Base-by-base conservation (phyloP, 176 grass and related monocot genomes). In the Secale cereale region DNA sequence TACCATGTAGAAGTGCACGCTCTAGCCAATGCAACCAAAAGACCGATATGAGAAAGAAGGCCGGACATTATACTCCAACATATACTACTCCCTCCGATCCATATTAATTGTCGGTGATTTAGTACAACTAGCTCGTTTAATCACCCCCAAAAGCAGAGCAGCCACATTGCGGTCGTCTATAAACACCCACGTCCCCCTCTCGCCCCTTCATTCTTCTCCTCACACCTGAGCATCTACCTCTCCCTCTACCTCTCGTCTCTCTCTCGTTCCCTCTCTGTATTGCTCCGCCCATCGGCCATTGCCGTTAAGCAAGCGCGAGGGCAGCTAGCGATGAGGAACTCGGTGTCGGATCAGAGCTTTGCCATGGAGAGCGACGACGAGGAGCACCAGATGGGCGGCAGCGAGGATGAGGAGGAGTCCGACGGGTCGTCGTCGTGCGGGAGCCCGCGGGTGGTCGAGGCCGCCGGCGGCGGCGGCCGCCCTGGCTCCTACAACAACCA, bases 281-380 rank as follows among this genome's bases (percentile, higher is more conserved):
- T 73, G 26, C 70, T 70, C 35, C 15, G 16, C 15, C 46, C 46
- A 2, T 52, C 48, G 48, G 48, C 48, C 48, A 52, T 52, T 52
- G 48, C 48, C 48, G 48, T 0, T 1, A 52, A 52, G 16, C 48
- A 52, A 52, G 6, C 48, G 7, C 7, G 48, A 19, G 16, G 5
- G 48, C 16, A 0, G 48, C 48, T 74, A 94, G 48, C 48, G 78
- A 94, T 98, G 92, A 85, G 77, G 80, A 90, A 83, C 83, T 98
- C 93, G 22, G 70, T 88, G 37, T 92, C 95, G 0, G 95, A 98
- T 10, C 83, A 50, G 70, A 90, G 85, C 80, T 83, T 97, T 54
- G 62, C 91, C 76, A 90, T 98, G 78, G 89, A 98, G 46, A 93
- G 82, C 83, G 95, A 97, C 29, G 91, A 93, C 1, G 87, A 89